These are phyloP conservation scores for Desmodesmus armatus DNA, from an alignment of 139 green algal species.

Conservation along the genomic window DNA sequence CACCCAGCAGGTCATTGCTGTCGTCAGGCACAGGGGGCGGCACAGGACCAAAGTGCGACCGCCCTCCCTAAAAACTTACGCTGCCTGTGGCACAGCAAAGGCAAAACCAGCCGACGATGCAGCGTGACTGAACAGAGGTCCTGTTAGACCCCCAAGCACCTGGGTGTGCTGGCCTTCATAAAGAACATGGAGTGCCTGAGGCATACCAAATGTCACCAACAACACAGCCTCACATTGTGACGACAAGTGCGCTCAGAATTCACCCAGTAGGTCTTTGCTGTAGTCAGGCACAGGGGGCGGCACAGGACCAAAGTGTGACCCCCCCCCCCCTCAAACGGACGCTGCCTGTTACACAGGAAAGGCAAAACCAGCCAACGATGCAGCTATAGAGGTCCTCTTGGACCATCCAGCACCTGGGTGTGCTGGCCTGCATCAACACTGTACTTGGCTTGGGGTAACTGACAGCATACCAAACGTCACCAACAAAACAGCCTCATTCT, in stretches of 20 bases:
- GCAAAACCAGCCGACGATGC: too few species aligned
- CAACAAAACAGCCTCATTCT: too few species aligned
- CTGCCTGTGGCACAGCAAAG: conserved; percentile 54
- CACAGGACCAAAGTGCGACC: conserved; percentile 52
- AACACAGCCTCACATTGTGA: too few species aligned
- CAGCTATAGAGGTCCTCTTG: background rate
- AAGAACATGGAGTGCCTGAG: too few species aligned
- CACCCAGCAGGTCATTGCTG: background rate
- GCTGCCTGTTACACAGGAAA: conserved; percentile 51
- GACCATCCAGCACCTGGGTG: conserved; percentile 8
- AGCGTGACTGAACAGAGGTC: conserved; percentile 26
- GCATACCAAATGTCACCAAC: too few species aligned
- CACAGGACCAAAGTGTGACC: conserved; percentile 53
- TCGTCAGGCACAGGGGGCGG: conserved; percentile 36
- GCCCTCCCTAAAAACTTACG: conserved; percentile 51
- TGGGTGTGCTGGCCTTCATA: too few species aligned
- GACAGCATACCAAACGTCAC: too few species aligned
- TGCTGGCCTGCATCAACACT: too few species aligned
- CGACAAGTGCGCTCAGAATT: background rate
- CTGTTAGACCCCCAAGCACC: background rate
- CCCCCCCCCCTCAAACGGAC: conserved; percentile 50
- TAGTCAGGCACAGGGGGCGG: conserved; percentile 38
- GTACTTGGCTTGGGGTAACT: too few species aligned
- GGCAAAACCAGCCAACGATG: too few species aligned
- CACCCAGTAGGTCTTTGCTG: background rate